phyloP scores from a whole-genome alignment of 257 asterid species.

The Solanum commersonii region DNA sequence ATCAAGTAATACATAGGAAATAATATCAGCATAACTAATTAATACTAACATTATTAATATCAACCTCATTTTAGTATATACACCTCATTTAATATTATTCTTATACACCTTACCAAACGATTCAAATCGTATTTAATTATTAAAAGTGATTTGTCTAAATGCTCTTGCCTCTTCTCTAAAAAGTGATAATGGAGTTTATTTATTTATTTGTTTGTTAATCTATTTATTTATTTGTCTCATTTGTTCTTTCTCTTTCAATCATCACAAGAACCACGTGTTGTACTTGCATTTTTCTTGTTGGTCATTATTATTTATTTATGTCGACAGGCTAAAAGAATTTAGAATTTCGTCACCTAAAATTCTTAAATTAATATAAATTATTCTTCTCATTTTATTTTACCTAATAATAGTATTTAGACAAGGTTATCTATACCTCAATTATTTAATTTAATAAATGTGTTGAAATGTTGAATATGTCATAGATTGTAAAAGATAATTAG shows the following conservation, averaged over 20 bases:
- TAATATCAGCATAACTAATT: fast-evolving
- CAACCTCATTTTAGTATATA: background rate
- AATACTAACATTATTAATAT: background rate
- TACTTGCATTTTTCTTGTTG: background rate
- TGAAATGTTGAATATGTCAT: background rate
- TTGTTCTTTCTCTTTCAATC: background rate
- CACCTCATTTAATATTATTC: background rate
- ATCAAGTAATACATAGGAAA: background rate
- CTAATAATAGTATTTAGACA: background rate
- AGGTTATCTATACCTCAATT: background rate
- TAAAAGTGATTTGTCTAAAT: background rate
- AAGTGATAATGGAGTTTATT: background rate
- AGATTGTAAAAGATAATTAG: background rate
- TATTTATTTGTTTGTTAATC: background rate
- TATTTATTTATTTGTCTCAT: background rate
- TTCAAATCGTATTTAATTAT: background rate
- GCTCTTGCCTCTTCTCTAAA: background rate
- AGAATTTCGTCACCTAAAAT: background rate
- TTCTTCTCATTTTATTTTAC: background rate
- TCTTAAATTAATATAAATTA: background rate
- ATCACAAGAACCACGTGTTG: background rate
- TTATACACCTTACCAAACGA: fast-evolving
- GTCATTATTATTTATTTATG: background rate
- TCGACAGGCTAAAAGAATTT: background rate
- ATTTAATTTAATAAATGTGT: background rate